Percentiles rank a stretch among this genome's conserved stretches.
These are phyloP conservation scores for Leishmania amazonensis DNA, from an alignment of 208 protist genomes.

Conservation along the genomic window DNA sequence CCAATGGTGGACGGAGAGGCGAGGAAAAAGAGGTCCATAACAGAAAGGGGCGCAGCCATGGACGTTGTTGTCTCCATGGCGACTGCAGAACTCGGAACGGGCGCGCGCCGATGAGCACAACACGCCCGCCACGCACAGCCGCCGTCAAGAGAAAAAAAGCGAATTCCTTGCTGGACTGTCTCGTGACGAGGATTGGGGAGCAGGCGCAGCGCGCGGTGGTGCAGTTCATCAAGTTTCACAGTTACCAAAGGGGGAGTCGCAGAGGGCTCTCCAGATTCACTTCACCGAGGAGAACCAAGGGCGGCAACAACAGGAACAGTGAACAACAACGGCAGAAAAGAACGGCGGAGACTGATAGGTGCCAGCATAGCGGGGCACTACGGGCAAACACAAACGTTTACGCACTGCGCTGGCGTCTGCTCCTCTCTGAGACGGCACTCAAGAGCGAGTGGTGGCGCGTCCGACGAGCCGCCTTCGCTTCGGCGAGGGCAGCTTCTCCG, in stretches of 20 bases:
- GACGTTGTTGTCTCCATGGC: not conserved
- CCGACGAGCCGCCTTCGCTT: constrained; percentile 11
- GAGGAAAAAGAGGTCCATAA: not conserved
- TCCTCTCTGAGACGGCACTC: constrained; percentile 12
- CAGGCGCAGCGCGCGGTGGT: not conserved
- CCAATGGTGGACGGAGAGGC: not conserved
- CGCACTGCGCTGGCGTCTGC: constrained; percentile 5
- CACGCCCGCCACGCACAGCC: not conserved
- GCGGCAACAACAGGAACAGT: not conserved
- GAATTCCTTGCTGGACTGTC: not conserved
- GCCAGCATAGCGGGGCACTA: not conserved
- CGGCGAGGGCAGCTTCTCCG: constrained; percentile 6
- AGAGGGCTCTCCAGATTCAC: not conserved
- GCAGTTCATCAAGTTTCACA: not conserved
- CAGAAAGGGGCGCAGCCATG: not conserved
- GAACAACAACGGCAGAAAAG: not conserved
- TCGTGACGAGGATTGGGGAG: not conserved
- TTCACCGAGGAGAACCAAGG: too few relatives aligned
- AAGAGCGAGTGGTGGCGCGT: constrained; percentile 22
- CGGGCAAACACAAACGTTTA: not conserved
- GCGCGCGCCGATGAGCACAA: not conserved
- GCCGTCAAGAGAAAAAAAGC: not conserved
- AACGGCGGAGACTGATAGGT: not conserved
- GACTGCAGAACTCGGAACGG: not conserved
- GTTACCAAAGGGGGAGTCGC: not conserved